These are phyloP conservation scores for Epichloe gansuensis DNA, from an alignment of 2,329 filamentous ascomycete species.

Conservation along the genomic window DNA sequence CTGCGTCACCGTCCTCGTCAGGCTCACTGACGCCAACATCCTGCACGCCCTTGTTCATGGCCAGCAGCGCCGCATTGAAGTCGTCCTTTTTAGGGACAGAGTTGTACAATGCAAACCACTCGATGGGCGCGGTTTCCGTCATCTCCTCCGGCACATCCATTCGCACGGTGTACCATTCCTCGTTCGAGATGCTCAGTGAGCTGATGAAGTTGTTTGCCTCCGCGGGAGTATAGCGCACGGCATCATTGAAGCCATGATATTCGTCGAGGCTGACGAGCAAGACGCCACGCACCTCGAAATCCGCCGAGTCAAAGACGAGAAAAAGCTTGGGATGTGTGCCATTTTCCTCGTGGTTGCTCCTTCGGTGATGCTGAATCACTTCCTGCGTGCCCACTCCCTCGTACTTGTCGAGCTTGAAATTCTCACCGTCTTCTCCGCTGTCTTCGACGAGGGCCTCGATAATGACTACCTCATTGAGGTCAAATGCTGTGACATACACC, in stretches of 20 bases:
- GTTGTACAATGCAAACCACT: conserved; percentile 3
- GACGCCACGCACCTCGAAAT: background rate
- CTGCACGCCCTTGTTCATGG: conserved; percentile 2
- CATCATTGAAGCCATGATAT: conserved; percentile 5
- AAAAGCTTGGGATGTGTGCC: background rate
- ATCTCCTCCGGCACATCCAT: background rate
- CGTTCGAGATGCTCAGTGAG: conserved; percentile 1
- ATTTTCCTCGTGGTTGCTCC: background rate
- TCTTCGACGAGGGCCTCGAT: background rate
- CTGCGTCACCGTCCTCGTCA: background rate
- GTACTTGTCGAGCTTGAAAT: background rate
- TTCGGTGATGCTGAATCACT: background rate
- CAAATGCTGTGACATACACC: background rate
- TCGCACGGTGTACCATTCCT: conserved; percentile 4
- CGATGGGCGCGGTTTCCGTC: background rate
- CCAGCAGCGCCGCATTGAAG: background rate
- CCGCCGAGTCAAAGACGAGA: conserved; percentile 2
- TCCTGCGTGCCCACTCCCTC: background rate
- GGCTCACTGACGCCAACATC: background rate
- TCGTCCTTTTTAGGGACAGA: background rate
- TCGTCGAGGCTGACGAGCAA: conserved; percentile 4
- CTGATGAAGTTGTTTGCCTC: background rate
- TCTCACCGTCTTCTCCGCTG: background rate
- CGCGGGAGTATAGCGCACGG: background rate
- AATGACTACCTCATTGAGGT: background rate